Percentiles rank a stretch among this genome's conserved stretches.
phyloP scores from a whole-genome alignment of 192 early-diverging fungal species.

The Coemansia sp. region DNA sequence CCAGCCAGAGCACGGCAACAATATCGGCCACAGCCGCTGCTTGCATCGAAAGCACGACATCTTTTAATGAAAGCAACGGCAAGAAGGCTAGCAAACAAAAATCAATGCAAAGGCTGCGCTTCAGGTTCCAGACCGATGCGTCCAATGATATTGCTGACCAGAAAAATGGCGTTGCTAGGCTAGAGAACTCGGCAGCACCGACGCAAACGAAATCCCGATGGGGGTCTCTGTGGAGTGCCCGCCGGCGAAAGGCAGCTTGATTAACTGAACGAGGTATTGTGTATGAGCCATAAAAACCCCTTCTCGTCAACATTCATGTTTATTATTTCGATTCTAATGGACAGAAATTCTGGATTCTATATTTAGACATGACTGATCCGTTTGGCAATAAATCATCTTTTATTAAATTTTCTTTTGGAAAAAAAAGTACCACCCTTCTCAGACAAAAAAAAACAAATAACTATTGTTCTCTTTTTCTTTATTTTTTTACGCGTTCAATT shows the following conservation, averaged over 20 bases:
- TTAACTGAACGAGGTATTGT: not conserved
- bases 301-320: no score
- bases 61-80: not conserved
- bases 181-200: slow-evolving; percentile 1
- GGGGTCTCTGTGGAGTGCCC: slow-evolving; percentile 44
- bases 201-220: slow-evolving; percentile 31
- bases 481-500: not conserved
- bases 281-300: not conserved
- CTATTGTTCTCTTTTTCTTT: not conserved
- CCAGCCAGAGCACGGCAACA: not conserved
- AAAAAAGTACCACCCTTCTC: no score
- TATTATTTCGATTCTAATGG: no score
- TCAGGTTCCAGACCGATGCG: slow-evolving; percentile 30
- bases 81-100: slow-evolving; percentile 40
- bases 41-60: not conserved
- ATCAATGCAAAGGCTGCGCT: slow-evolving; percentile 46
- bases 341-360: no score
- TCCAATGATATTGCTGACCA: not conserved
- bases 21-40: not conserved
- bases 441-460: not conserved
- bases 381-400: no score
- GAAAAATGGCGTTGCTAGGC: not conserved
- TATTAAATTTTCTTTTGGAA: no score
- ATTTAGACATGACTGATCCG: no score
- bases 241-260: slow-evolving; percentile 33